Evolutionary conservation across 73 alveolate genomes (phyloP).

Genomic region (Tetrahymena malaccensis): DNA sequence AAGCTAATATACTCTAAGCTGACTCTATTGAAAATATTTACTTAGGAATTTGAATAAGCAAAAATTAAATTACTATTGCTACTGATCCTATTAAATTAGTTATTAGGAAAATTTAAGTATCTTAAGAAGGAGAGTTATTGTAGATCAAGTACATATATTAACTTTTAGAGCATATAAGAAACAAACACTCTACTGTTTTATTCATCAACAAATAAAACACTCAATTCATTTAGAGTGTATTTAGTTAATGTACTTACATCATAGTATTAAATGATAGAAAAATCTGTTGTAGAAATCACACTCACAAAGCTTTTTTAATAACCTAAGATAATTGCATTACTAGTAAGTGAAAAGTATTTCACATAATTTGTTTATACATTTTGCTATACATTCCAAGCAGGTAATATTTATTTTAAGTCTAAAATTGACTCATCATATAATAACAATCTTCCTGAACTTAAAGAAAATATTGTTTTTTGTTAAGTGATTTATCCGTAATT

Average conservation of each 20-base stretch:
- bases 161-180: background rate
- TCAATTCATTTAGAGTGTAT: background rate
- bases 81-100: background rate
- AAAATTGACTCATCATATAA: background rate
- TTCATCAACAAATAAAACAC: background rate
- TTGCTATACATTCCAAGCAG: background rate
- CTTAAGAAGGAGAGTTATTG: background rate
- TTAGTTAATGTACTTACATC: background rate
- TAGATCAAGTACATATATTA: background rate
- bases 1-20: no score
- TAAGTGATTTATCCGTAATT: background rate
- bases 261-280: background rate
- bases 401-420: background rate
- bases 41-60: background rate
- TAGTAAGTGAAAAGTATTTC: background rate
- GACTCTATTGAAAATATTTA: no score
- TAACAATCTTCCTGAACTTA: background rate
- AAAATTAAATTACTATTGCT: no score
- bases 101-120: background rate
- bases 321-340: background rate
- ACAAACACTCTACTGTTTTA: background rate
- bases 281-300: background rate
- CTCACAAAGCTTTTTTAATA: no score
- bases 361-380: no score
- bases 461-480: background rate